Base-by-base conservation (phyloP, 495 filamentous ascomycete species). In the Penicillium mononematosum region DNA sequence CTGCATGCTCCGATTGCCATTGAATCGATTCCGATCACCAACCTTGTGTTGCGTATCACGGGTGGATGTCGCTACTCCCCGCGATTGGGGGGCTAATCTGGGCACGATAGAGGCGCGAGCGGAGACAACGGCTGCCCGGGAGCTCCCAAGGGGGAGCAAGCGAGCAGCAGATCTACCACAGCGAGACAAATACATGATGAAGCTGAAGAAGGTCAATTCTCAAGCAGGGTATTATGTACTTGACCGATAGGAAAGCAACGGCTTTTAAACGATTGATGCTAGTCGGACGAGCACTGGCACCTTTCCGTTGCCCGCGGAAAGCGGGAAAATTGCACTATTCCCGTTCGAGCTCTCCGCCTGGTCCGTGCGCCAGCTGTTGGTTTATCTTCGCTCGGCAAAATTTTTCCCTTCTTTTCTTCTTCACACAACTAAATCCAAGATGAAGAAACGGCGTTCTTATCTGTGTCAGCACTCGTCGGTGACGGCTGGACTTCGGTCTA, bases 381-480 rank as follows among this genome's bases (percentile, higher is more conserved):
- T 56, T 55, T 66, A 63, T 66, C 60, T 38, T 59, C 53, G 53
- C 50, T 46, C 65, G 54, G 61, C 60, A 55, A 60, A 60, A 45
- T 63, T 50, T 29, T 61, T 58, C 55, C 25, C 55, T 50, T 53
- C 62, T 52, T 66, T 68, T 68, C 59, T 71, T 76, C 68, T 68
- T 77, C 74, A 77, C 76, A 79, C 76, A 79, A 78, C 76, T 79
- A 78, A 78, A 77, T 77, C 76, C 76, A 79, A 79, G 66, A 79
- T 79, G 76, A 79, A 76, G 76, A 79, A 70, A 72, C 51, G 67
- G 72, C 71, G 70, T 71, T 42, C 67, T 60, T 62, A 66, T 55
- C 75, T 71, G 68, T 69, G 46, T 67, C 76, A 78, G 75, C 68
- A 72, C 76, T 79, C 76, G 73, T 70, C 69, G 70, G 64, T 61